A percentile compares a stretch with the other conserved stretches of the same genome.
These are phyloP conservation scores for Clonostachys sp. DNA, from an alignment of 2,329 filamentous ascomycete species.

Conservation along the genomic window DNA sequence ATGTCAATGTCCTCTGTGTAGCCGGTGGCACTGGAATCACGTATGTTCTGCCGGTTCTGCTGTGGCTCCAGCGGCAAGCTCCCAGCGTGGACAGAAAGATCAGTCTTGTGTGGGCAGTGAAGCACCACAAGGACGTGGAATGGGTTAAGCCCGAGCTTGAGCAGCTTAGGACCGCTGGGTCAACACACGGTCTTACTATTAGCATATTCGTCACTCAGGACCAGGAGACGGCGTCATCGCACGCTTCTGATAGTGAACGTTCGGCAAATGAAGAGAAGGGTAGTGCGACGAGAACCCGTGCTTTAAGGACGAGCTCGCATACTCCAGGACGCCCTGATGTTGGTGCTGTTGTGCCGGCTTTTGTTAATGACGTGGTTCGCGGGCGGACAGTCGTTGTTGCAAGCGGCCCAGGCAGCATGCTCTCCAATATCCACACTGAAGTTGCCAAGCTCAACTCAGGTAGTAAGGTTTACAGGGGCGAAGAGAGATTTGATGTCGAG, in stretches of 20 bases:
- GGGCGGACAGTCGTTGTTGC: slow-evolving; percentile 53
- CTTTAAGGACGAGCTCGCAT: slow-evolving; percentile 12
- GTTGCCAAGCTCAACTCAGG: slow-evolving; percentile 51
- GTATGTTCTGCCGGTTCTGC: slow-evolving; percentile 28
- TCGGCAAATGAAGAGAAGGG: slow-evolving; percentile 1
- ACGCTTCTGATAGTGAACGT: not conserved
- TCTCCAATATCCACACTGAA: slow-evolving; percentile 46
- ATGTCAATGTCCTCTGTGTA: slow-evolving; percentile 8
- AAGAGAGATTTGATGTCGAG: slow-evolving; percentile 49
- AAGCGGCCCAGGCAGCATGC: slow-evolving; percentile 57
- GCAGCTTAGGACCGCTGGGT: slow-evolving; percentile 28
- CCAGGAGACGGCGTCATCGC: not conserved
- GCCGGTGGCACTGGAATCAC: slow-evolving; percentile 33
- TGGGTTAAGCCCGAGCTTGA: slow-evolving; percentile 57
- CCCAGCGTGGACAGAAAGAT: slow-evolving; percentile 41
- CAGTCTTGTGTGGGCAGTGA: slow-evolving; percentile 61
- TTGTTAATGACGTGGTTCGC: slow-evolving; percentile 37
- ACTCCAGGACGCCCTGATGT: slow-evolving; percentile 35
- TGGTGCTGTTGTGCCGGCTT: slow-evolving; percentile 35
- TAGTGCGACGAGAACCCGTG: slow-evolving; percentile 9
- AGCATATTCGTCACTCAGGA: slow-evolving; percentile 58
- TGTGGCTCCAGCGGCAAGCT: slow-evolving; percentile 27
- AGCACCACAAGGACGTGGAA: slow-evolving; percentile 45
- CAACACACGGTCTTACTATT: slow-evolving; percentile 39
- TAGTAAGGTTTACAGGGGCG: slow-evolving; percentile 50